A percentile compares a stretch with the other conserved stretches of the same genome.
phyloP scores from a whole-genome alignment of 306 rosid species.

The Mucuna pruriens region DNA sequence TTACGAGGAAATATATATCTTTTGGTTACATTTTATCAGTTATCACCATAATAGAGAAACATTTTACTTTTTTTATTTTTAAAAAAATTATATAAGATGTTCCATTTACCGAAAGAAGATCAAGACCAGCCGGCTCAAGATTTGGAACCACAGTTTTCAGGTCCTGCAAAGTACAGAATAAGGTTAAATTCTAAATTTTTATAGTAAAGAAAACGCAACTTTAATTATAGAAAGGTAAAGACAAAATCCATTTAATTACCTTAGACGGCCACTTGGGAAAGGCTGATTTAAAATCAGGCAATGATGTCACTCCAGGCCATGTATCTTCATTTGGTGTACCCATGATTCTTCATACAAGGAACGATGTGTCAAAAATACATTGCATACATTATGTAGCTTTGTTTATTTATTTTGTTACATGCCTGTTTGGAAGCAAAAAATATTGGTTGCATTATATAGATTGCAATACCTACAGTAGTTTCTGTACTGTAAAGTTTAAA shows the following conservation, averaged over 20 bases:
- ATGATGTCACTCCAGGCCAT: conserved; percentile 97
- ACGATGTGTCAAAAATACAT: conserved; percentile 29
- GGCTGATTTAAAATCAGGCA: conserved; percentile 96
- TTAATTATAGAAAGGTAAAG: conserved; percentile 1
- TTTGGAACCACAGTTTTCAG: conserved; percentile 79
- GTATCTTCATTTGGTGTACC: conserved; percentile 94
- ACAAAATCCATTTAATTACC: conserved; percentile 53
- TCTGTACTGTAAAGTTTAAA: not conserved
- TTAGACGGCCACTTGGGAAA: conserved; percentile 88
- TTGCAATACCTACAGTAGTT: not conserved
- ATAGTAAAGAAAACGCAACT: conserved; percentile 8
- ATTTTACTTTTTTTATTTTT: not conserved
- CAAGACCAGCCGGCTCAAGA: conserved; percentile 84
- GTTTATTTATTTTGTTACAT: conserved; percentile 34
- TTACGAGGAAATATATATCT: not conserved
- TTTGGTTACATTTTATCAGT: conserved; percentile 29
- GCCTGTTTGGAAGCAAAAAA: conserved; percentile 30
- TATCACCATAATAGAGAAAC: not conserved
- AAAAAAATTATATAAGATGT: conserved; percentile 15
- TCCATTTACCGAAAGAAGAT: conserved; percentile 87
- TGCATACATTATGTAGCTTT: conserved; percentile 28
- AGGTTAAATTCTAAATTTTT: conserved; percentile 1
- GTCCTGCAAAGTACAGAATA: conserved; percentile 59
- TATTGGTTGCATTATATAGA: conserved; percentile 21
- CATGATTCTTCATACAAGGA: conserved; percentile 71